Conservation (phyloP, 2,329 filamentous ascomycete genomes). For the Fusarium udum region DNA sequence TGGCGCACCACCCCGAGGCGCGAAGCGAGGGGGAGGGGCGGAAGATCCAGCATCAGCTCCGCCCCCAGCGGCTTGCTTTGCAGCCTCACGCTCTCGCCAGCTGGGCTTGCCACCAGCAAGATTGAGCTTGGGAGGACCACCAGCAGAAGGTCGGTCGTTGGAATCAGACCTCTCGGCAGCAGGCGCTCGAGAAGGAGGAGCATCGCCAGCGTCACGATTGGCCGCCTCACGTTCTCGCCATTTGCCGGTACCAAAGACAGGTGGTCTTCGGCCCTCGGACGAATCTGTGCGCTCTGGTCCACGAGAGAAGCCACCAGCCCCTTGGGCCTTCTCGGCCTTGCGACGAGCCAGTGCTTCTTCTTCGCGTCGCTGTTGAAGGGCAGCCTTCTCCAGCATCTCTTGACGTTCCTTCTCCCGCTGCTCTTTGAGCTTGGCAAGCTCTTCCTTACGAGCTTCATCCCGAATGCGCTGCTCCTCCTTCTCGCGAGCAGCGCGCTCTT, state of each 20-base stretch:
- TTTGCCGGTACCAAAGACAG: conserved; percentile 50
- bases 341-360: conserved; percentile 85
- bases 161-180: conserved; percentile 59
- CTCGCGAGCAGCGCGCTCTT: conserved; percentile 82
- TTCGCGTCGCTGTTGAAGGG: conserved; percentile 81
- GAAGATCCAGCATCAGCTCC: conserved; percentile 49
- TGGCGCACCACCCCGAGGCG: conserved; percentile 51
- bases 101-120: conserved; percentile 68
- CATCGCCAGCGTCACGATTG: conserved; percentile 38
- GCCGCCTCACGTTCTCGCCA: conserved; percentile 55
- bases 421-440: conserved; percentile 73
- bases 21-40: conserved; percentile 52
- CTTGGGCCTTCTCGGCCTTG: conserved; percentile 70
- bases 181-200: conserved; percentile 45
- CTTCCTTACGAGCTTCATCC: conserved; percentile 81
- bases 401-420: conserved; percentile 73
- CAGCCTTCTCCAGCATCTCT: conserved; percentile 71
- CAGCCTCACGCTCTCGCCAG: conserved; percentile 79
- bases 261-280: conserved; percentile 47
- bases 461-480: conserved; percentile 84
- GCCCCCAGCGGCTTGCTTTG: conserved; percentile 52
- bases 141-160: conserved; percentile 52
- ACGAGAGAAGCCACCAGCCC: conserved; percentile 42
- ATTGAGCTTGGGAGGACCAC: conserved; percentile 68
- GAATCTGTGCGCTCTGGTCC: conserved; percentile 43